These are phyloP conservation scores for Tripterygium wilfordii DNA, from an alignment of 177 flowering plant species.

Conservation along the genomic window DNA sequence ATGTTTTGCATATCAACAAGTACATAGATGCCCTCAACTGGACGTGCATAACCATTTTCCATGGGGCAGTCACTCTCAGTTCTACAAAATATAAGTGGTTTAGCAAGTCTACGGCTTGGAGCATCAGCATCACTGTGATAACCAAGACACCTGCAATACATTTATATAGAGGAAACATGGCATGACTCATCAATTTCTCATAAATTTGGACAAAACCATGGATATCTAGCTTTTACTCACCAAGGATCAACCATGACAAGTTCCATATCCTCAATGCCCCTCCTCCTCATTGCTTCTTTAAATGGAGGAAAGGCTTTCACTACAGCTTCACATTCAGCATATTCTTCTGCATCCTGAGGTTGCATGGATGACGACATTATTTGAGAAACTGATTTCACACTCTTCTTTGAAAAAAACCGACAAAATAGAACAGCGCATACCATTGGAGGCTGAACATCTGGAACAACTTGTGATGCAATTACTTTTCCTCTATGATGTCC, in stretches of 20 bases:
- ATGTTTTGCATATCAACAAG: conserved; percentile 95
- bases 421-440: conserved; percentile 28
- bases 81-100: conserved; percentile 93
- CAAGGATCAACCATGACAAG: conserved; percentile 98
- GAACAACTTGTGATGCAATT: conserved; percentile 76
- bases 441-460: conserved; percentile 99
- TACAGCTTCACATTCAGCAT: conserved; percentile 98
- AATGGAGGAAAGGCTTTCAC: conserved; percentile 92
- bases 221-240: no score
- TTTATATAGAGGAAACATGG: background rate
- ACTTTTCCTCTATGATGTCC: conserved; percentile 99
- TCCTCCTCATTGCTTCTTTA: conserved; percentile 90
- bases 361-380: no score
- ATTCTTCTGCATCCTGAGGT: conserved; percentile 88
- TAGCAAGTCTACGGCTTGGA: conserved; percentile 89
- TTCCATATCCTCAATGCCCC: conserved; percentile 99
- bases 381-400: no score
- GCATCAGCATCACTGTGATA: conserved; percentile 88
- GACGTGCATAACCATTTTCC: conserved; percentile 99
- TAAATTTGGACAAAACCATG: no score
- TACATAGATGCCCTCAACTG: conserved; percentile 88
- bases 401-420: background rate
- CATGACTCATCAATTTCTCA: no score
- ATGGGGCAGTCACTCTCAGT: conserved; percentile 98
- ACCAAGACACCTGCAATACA: conserved; percentile 80